Conservation (phyloP, 345 rosid species). For the Moringa oleifera region DNA sequence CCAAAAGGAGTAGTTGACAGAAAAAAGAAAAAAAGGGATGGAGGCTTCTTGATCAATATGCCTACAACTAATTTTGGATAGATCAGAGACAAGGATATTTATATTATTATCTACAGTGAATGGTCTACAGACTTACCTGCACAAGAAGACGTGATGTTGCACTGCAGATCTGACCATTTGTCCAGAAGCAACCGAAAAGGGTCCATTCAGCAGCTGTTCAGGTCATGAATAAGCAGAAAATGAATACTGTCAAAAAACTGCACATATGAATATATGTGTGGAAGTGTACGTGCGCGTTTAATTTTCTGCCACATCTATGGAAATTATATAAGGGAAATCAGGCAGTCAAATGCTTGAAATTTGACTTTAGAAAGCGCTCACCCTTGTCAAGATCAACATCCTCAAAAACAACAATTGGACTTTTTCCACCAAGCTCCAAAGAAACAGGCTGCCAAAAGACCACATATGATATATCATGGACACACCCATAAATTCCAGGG, state of each 20-base stretch:
- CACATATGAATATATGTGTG: background rate
- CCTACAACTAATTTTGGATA: background rate
- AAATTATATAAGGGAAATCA: background rate
- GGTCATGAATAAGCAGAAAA: conserved; percentile 1
- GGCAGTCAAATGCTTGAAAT: conserved; percentile 4
- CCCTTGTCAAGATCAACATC: conserved; percentile 91
- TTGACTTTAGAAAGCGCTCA: conserved; percentile 22
- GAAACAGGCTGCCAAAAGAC: conserved; percentile 65
- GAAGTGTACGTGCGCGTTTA: background rate
- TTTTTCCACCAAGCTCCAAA: conserved; percentile 95
- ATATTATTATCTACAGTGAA: background rate
- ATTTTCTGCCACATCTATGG: background rate
- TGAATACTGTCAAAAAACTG: background rate
- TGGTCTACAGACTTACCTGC: conserved; percentile 49
- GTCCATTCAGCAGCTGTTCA: conserved; percentile 86
- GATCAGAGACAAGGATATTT: too few species aligned
- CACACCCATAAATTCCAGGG: background rate
- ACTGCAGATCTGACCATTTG: conserved; percentile 97
- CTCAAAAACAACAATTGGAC: conserved; percentile 90
- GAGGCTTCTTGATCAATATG: background rate
- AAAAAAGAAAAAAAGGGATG: background rate
- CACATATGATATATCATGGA: background rate
- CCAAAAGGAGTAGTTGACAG: background rate
- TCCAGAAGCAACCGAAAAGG: conserved; percentile 89
- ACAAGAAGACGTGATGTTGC: conserved; percentile 95